Evolutionary conservation across 495 filamentous ascomycete species (phyloP), one percentile per base, ranked within the genome.

Genomic region (Podospora bellae-mahoneyi): DNA sequence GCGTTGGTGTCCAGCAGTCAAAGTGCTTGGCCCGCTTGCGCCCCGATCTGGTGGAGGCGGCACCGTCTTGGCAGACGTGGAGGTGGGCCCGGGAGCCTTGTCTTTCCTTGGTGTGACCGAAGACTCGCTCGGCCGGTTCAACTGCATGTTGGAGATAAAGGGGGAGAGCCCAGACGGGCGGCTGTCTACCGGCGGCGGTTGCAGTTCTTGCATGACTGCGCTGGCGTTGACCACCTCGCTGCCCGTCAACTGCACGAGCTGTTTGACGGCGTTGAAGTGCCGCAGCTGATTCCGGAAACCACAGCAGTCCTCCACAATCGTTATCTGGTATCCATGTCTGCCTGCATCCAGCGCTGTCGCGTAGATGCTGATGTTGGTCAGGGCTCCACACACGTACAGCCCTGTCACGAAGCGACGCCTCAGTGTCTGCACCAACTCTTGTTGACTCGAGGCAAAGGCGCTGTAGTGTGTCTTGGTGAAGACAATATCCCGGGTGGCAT

Each of bases 331-430:
- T 15, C 95, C 95, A 75, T 97, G 89, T 18, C 88, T 86, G 0
- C 91, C 94, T 2, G 95, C 95, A 73, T 97, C 95, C 60, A 96
- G 81, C 26, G 93, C 94, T 2, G 95, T 99, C 9, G 95, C 95
- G 73, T 93, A 95, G 32, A 98, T 88, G 26, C 93, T 93, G 32
- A 92, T 83, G 76, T 97, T 97, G 16, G 91, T 93, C 48, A 94
- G 81, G n/a, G 90, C 86, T 15, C 95, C 95, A 72, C 93, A 97
- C 5, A 99, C 84, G 74, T 91, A 97, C n/a, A 99, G 78, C 73
- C 97, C 90, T 1, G 93, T 97, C 57, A 97, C 86, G 57, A 99
- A 88, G 23, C 87, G 89, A 5, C 85, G 84, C 54, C 89, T 80
- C 26, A 97, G 84, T 18, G 97, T 83, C 32, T 84, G 83, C 0